Base-by-base conservation (phyloP, 352 stramenopile species). In the Peronospora farinosa region DNA sequence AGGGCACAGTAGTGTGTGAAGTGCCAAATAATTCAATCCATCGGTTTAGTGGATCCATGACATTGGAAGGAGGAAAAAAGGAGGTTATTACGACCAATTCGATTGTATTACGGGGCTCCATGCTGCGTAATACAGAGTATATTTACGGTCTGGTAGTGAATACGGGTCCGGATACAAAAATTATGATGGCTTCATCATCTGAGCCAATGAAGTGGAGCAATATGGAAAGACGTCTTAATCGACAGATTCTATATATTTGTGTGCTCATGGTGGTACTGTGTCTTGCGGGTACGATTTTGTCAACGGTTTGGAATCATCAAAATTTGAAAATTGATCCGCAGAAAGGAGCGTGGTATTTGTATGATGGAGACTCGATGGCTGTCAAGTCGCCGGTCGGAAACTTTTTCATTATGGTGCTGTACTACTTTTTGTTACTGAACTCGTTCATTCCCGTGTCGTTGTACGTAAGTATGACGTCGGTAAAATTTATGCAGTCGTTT, bases 381-480 rank as follows among this genome's bases (percentile, higher is more conserved):
- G 59, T 93, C 27, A 67, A 66, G 30, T 51, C 66, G 7, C 83
- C 83, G 0, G 74, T 74, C 3, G 74, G 66, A n/a, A 86, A 87
- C 41, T 92, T 92, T 36, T 67, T 96, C 23, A 89, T 97, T 54
- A 87, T 92, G 55, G 83, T 96, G 36, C 78, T 97, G 17, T 96
- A 95, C 57, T 97, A 96, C 60, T 93, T 97, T 43, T 61, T 98
- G 47, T 66, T 97, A 45, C 78, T 96, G 32, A 96, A 95, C 56
- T 94, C 86, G 32, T 96, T 98, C 71, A 96, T 98, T 40, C 93
- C 92, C 5, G 86, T 98, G 23, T 96, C 89, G 39, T 72, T 98
- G 12, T 97, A 98, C 60, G 89, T 97, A 19, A 87, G 70, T 58
- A 96, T 98, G 83, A 94, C 85, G 33, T 87, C 96, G 7, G 82